Base-by-base conservation (phyloP, 225 moss, liverwort and hornwort genomes). In the Lunularia cruciata region DNA sequence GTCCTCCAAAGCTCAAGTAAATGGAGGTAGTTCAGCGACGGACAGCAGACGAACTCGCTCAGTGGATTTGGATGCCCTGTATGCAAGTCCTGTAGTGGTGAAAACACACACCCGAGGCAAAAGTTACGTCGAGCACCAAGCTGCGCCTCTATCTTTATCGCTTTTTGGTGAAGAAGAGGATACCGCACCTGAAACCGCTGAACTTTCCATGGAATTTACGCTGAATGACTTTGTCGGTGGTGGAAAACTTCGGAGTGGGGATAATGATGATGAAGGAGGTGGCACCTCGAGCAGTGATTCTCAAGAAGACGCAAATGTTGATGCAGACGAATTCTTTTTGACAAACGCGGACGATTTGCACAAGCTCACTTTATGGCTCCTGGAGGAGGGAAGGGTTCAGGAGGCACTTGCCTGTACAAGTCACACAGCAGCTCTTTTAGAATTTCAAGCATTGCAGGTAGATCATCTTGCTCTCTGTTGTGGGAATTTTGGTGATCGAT, bases 331-430 rank as follows among this genome's bases (percentile, higher is more conserved):
- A 31, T 69, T 69, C 10, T 69, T 55, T 26, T 20, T 69, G 69
- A 35, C 71, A 22, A 71, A 49, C 12, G 60, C 45, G 48, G 71
- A 60, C 13, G 60, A 60, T 60, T 33, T 71, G 34, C 59, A 61
- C 60, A 60, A 71, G 48, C 59, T 71, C 33, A 71, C 59, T 25
- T 36, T 71, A 3, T 61, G 47, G 46, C 60, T 71, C 19, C 27
- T 71, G 16, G 71, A 47, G 8, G 71, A 71, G 46, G 71, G 71
- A 48, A 71, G 71, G 35, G 71, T 71, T 35, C 46, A 60, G 26
- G 71, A 71, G 48, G 71, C 71, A 4, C 71, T 71, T 14, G 71
- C 60, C n/a, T 71, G 71, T 71, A 25, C 71, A 36, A 49, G 13
- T 7, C 71, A 71, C 32, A 52, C 71, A 71, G 43, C 60, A 71